phyloP scores from a whole-genome alignment of 1,139 yeast genomes.

The Taiozyma onychis region DNA sequence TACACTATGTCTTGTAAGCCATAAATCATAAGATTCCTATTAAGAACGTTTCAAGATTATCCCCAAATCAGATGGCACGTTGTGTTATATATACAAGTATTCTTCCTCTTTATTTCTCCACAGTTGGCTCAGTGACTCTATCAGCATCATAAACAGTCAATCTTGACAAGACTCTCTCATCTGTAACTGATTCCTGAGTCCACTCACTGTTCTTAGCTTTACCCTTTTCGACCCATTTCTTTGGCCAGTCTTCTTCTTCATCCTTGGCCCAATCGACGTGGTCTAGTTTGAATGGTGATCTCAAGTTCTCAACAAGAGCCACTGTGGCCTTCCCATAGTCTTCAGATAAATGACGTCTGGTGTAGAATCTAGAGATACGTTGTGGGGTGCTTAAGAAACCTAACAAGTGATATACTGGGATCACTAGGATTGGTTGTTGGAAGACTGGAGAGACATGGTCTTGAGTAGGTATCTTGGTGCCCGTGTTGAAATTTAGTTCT shows the following conservation, averaged over 20 bases:
- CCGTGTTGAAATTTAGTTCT: conserved; percentile 38
- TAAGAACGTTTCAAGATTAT: neutral
- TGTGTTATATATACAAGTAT: neutral
- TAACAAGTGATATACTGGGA: conserved; percentile 66
- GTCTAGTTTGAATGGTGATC: conserved; percentile 47
- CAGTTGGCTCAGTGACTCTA: conserved; percentile 1
- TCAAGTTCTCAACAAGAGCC: conserved; percentile 49
- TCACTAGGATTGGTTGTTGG: conserved; percentile 70
- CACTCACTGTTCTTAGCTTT: conserved; percentile 74
- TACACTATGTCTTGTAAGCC: neutral
- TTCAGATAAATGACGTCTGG: conserved; percentile 64
- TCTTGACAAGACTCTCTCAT: conserved; percentile 55
- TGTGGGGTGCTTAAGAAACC: conserved; percentile 78
- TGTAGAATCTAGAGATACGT: conserved; percentile 75
- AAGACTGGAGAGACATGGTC: conserved; percentile 52
- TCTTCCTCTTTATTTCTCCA: neutral
- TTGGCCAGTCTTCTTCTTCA: conserved; percentile 92
- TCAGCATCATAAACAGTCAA: conserved; percentile 45
- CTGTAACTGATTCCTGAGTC: conserved; percentile 72
- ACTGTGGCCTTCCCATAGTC: conserved; percentile 60
- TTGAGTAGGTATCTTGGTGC: conserved; percentile 21
- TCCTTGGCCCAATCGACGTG: conserved; percentile 52
- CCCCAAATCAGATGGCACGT: neutral
- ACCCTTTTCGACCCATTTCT: conserved; percentile 74
- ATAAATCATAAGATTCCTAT: neutral